Evolutionary conservation across 1,139 yeast species (phyloP), one percentile per base, ranked within the genome.

Genomic region (Geotrichum australiense): DNA sequence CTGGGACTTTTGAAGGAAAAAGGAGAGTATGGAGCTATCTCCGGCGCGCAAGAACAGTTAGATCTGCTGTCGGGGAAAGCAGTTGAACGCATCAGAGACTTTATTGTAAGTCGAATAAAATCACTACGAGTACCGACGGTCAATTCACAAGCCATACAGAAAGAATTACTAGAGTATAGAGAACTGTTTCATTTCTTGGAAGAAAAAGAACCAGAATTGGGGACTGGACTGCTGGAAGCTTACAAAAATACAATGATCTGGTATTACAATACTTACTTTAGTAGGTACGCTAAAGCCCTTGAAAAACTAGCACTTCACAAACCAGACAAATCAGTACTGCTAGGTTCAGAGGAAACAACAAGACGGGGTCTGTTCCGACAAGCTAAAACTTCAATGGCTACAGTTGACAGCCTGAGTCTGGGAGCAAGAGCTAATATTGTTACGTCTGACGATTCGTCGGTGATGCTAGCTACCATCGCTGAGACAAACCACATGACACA

Each of bases 181-280:
- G 86, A 80, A 39, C 68, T 77, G 1, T 83, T 65, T 53, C 64
- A 64, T 2, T 87, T 83, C 50, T 60, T 91, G 27, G 59, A 66
- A 5, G 52, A 61, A 3, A 74, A 76, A 39, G 76, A 83, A 47
- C 69, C 72, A 3, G 71, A 76, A n/a, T 63, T 91, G 42, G 89
- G 94, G 0, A 58, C 66, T n/a, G 94, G 86, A 53, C 69, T 91
- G 34, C 73, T 78, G 47, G 72, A 74, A 53, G 97, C 96, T 0
- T 91, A 91, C 58, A 66, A 80, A 10, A 80, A 77, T 55, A 89
- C 97, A 2, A 87, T 89, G 86, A 70, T 74, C 54, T 91, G 98
- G 98, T 91, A 91, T 64, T 91, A 91, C 58, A 70, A 72, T 46
- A 73, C 82, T 42, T 74, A 83, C 51, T 89, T 91, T 57, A 78